Evolutionary conservation across 169 alveolate species (phyloP), one percentile per base, ranked within the genome.

Genomic region (Babesia sp.): DNA sequence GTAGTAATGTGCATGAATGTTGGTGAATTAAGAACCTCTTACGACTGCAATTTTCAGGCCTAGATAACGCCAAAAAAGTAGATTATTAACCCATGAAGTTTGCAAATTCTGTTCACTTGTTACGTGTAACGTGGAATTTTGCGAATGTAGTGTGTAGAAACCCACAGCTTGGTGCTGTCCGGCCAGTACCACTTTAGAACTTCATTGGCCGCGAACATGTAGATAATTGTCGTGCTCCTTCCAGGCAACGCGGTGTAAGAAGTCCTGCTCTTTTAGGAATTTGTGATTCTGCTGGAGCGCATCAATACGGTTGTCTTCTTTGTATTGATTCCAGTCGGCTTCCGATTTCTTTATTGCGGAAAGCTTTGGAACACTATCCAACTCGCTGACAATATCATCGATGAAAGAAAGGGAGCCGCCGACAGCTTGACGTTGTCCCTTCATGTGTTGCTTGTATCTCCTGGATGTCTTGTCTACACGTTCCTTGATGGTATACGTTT

Each of bases 291-390:
- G 5, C 31, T 71, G 53, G 31, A 70, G 77, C 18, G 55, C 34
- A 11, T 70, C 77, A 22, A 79, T 42, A 24, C 73, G 41, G 34
- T 70, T 5, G 5, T 79, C 71, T 4, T 79, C 83, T 63, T 69
- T 79, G 53, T 61, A 79, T 51, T 71, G 73, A 42, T 70, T 59
- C 87, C 87, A 79, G 50, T 79, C 87, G 12, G 67, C 57, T 22
- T 68, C 84, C 12, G 84, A 70, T 34, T 79, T 79, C 16, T 48
- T 53, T 36, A 79, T 70, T n/a, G 87, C 87, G 6, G 80, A 61
- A 8, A 79, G 33, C 28, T 69, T 79, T 34, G 72, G 87, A 12
- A 58, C 72, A 59, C 68, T 69, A n/a, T 71, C 83, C 5, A 79
- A 48, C 42, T 71, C 66, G 42, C 59, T 41, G 29, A 44, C 70